phyloP scores from a whole-genome alignment of 441 rosid genomes.

The Pelargonium cotyledonis region DNA sequence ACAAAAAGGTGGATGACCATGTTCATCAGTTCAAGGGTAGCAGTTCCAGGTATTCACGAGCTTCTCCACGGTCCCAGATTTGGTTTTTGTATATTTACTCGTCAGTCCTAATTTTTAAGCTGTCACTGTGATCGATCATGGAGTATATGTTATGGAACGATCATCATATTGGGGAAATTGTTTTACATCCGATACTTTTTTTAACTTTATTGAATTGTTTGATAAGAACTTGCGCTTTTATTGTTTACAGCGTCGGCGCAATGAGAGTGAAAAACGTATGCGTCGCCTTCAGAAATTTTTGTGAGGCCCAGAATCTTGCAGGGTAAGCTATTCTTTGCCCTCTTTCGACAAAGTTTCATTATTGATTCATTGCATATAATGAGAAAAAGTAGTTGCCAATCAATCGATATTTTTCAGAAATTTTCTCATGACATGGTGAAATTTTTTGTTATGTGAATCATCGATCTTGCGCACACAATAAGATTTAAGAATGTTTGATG shows the following conservation, averaged over 20 bases:
- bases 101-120: too few species aligned
- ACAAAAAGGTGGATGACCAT: conserved; percentile 49
- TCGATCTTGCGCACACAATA: too few species aligned
- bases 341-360: not conserved
- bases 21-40: conserved; percentile 73
- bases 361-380: not conserved
- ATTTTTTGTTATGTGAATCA: too few species aligned
- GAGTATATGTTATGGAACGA: too few species aligned
- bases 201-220: not conserved
- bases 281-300: conserved; percentile 45
- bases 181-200: too few species aligned
- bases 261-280: conserved; percentile 58
- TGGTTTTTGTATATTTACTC: too few species aligned
- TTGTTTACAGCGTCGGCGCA: conserved; percentile 53
- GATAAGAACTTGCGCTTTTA: conserved; percentile 12
- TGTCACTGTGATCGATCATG: too few species aligned
- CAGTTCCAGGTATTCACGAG: conserved; percentile 58
- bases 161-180: too few species aligned
- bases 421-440: too few species aligned
- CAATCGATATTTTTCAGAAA: too few species aligned
- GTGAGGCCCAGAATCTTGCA: conserved; percentile 46
- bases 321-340: conserved; percentile 33
- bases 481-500: not conserved
- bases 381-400: too few species aligned
- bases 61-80: too few species aligned